Evolutionary conservation across 2,329 filamentous ascomycete species (phyloP).

Genomic region (Penicillium sp.): DNA sequence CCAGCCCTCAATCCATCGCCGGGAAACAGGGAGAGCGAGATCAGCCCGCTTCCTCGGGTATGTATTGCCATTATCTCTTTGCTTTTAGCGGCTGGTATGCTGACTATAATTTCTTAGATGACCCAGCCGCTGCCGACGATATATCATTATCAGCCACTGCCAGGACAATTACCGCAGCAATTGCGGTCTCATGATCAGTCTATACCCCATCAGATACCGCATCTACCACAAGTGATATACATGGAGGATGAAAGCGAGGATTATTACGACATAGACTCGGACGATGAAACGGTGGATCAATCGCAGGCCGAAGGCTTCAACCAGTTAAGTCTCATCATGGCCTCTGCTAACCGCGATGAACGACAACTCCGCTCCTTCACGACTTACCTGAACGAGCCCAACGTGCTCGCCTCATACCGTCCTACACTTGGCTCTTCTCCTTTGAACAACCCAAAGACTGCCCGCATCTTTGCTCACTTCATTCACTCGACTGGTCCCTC

Average conservation of each 20-base stretch:
- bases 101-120: not conserved
- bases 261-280: slow-evolving; percentile 60
- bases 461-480: slow-evolving; percentile 86
- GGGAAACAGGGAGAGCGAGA: not conserved
- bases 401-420: slow-evolving; percentile 61
- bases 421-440: slow-evolving; percentile 67
- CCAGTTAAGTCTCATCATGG: slow-evolving; percentile 44
- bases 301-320: slow-evolving; percentile 35
- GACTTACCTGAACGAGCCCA: slow-evolving; percentile 47
- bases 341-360: slow-evolving; percentile 44
- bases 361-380: slow-evolving; percentile 50
- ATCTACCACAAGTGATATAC: slow-evolving; percentile 28
- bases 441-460: slow-evolving; percentile 74
- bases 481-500: slow-evolving; percentile 82
- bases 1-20: not conserved
- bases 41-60: slow-evolving; percentile 6
- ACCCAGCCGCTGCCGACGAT: not conserved
- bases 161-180: slow-evolving; percentile 3
- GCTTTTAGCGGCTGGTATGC: not conserved
- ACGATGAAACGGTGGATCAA: slow-evolving; percentile 54
- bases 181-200: slow-evolving; percentile 7
- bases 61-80: not conserved
- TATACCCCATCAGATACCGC: slow-evolving; percentile 11
- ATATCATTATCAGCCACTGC: slow-evolving; percentile 14
- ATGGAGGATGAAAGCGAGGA: slow-evolving; percentile 59